Evolutionary conservation across 495 filamentous ascomycete genomes (phyloP).

Genomic region (Sabuloglossum arenarium): DNA sequence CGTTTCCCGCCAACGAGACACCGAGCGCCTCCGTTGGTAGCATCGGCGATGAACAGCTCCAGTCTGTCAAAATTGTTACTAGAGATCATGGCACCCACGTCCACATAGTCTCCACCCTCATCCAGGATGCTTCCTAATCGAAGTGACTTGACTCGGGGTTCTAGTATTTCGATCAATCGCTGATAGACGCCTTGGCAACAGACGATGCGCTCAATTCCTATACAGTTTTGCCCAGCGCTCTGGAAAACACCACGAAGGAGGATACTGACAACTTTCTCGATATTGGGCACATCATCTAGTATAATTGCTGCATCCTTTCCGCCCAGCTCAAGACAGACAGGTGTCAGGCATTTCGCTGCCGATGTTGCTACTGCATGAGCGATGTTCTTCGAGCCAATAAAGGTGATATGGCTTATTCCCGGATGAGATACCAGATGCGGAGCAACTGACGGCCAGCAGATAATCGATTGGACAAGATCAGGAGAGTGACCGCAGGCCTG

Average conservation of each 20-base stretch:
- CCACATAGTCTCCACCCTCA: slow-evolving; percentile 28
- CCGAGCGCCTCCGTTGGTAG: slow-evolving; percentile 53
- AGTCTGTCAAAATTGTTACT: slow-evolving; percentile 42
- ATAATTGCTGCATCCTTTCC: slow-evolving; percentile 93
- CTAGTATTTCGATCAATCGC: slow-evolving; percentile 45
- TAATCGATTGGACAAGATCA: slow-evolving; percentile 59
- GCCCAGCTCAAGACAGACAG: slow-evolving; percentile 73
- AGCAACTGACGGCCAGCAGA: slow-evolving; percentile 73
- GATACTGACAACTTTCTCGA: slow-evolving; percentile 51
- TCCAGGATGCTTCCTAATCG: slow-evolving; percentile 48
- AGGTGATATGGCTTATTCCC: slow-evolving; percentile 75
- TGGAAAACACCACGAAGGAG: slow-evolving; percentile 88
- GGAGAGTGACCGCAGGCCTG: slow-evolving; percentile 66
- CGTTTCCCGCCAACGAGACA: slow-evolving; percentile 68
- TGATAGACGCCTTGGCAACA: slow-evolving; percentile 54
- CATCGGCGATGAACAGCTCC: slow-evolving; percentile 52
- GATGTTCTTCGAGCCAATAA: slow-evolving; percentile 79
- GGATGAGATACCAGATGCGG: slow-evolving; percentile 71
- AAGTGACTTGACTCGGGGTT: slow-evolving; percentile 46
- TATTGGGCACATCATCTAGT: slow-evolving; percentile 52
- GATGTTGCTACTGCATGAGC: slow-evolving; percentile 74
- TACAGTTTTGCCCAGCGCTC: slow-evolving; percentile 94
- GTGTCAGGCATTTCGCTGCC: slow-evolving; percentile 64
- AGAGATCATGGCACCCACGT: slow-evolving; percentile 85
- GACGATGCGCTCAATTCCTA: slow-evolving; percentile 87